phyloP scores from a whole-genome alignment of 225 moss, liverwort and hornwort species.

The Straminergon stramineum region DNA sequence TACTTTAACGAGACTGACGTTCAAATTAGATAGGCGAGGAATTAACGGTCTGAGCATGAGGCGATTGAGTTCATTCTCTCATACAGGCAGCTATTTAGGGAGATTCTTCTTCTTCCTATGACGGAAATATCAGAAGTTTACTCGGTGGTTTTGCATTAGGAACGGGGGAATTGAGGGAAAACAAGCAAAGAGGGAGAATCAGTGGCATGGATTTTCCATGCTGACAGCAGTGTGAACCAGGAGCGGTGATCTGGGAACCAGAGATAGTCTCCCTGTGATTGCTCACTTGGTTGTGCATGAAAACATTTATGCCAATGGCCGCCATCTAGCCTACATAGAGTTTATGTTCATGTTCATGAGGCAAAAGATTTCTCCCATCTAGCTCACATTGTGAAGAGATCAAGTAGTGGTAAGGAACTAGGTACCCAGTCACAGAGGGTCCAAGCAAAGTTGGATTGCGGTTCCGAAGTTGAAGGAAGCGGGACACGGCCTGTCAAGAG shows the following conservation, averaged over 20 bases:
- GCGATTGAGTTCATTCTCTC: background rate
- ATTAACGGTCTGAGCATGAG: background rate
- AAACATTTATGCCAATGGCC: too few species aligned
- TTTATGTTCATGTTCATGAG: background rate
- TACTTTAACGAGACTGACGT: background rate
- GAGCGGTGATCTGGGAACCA: background rate
- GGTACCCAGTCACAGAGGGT: background rate
- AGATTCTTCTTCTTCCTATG: background rate
- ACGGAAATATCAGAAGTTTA: background rate
- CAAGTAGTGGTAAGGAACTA: background rate
- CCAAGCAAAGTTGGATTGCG: background rate
- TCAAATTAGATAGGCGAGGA: background rate
- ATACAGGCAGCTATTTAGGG: background rate
- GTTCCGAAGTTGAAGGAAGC: background rate
- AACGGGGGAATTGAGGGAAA: background rate
- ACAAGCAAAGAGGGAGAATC: background rate
- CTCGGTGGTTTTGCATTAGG: background rate
- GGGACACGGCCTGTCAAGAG: slow-evolving; percentile 42
- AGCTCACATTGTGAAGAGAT: background rate
- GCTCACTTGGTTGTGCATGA: background rate
- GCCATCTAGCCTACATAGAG: background rate
- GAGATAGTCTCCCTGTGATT: background rate
- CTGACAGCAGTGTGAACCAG: background rate
- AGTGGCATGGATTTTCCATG: background rate
- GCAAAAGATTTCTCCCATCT: background rate